Evolutionary conservation across 2,329 filamentous ascomycete genomes (phyloP), one percentile per base, ranked within the genome.

Genomic region (Aspergillus nomiae): DNA sequence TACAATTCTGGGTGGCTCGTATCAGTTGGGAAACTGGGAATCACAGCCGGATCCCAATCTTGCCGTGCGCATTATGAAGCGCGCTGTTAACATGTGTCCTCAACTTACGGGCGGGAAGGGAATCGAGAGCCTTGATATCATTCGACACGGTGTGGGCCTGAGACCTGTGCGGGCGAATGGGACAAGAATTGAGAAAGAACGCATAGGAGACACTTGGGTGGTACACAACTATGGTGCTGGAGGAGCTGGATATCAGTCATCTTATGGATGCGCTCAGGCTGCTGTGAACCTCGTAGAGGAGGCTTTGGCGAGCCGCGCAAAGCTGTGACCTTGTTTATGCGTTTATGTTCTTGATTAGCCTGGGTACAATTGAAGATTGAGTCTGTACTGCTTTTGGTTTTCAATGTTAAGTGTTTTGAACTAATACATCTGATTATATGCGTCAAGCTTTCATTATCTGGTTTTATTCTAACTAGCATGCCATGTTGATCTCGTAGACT

Each of bases 41-140:
- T 85, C 87, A 30, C 85, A 88, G 67, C 87, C 89, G 1, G 92
- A 96, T 70, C 88, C 89, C 0, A 91, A 91, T 71, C 83, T 92
- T 16, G 91, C 92, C 0, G 77, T 85, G 60, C 84, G 92, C n/a
- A 95, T 96, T 75, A 94, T 96, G 91, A 87, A 89, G 77, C 85
- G 92, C 7, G 75, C 69, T 21, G 65, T 78, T 0, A 63, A 70
- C 2, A 59, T 74, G 11, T 75, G 71, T 55, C 75, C 74, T 3
- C 58, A 67, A 2, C 65, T 77, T 8, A 68, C 71, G 1, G 87
- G 89, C 5, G 73, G 75, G 4, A 66, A 71, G 57, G 89, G 91
- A 1, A 84, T 92, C 30, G 86, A 91, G 73, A 87, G 84, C 41
- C 76, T 83, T 63, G 88, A 89, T 73, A 82, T 96, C 24, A 83